phyloP scores from a whole-genome alignment of 441 rosid genomes.

The Jatropha multifida region DNA sequence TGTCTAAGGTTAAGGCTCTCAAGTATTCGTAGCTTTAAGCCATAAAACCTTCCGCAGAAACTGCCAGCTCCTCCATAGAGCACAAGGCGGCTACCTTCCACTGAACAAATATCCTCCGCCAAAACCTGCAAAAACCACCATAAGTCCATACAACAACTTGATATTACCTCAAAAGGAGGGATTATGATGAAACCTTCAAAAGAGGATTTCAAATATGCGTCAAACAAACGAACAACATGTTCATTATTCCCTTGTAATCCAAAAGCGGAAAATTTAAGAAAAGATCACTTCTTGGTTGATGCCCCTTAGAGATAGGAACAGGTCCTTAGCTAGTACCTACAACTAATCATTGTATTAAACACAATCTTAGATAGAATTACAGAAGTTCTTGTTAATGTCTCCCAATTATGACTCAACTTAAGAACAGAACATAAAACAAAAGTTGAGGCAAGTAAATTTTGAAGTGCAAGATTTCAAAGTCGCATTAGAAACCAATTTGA shows the following conservation, averaged over 20 bases:
- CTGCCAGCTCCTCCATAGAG: slow-evolving; percentile 37
- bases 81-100: slow-evolving; percentile 31
- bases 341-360: background rate
- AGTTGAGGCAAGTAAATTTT: too few relatives aligned
- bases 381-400: too few relatives aligned
- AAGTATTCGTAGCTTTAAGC: slow-evolving; percentile 45
- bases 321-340: background rate
- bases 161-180: background rate
- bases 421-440: too few relatives aligned
- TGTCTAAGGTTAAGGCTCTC: slow-evolving; percentile 39
- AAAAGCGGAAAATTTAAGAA: background rate
- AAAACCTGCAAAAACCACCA: slow-evolving; percentile 35
- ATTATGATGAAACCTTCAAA: background rate
- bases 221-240: background rate
- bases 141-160: background rate
- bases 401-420: too few relatives aligned
- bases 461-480: background rate
- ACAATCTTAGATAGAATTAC: too few relatives aligned
- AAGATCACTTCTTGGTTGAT: background rate
- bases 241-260: background rate
- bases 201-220: background rate
- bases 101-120: slow-evolving; percentile 22
- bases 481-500: background rate
- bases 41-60: slow-evolving; percentile 43
- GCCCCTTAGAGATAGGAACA: too few relatives aligned